Evolutionary conservation across 2,329 filamentous ascomycete species (phyloP).

Genomic region (Neurospora sp.): DNA sequence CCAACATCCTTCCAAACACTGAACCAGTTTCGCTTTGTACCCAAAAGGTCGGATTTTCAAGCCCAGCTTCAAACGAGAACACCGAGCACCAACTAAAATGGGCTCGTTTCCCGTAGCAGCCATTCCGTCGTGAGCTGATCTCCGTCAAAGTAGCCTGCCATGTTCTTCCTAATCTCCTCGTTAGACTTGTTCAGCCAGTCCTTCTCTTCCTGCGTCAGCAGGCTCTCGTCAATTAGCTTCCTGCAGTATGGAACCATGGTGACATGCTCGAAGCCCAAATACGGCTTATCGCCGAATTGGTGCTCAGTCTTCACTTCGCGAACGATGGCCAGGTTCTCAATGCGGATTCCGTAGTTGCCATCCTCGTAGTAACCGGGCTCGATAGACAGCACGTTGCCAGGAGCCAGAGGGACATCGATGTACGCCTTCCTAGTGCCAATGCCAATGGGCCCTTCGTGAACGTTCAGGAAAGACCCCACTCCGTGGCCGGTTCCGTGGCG

Average conservation of each 20-base stretch:
- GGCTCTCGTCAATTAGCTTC: conserved; percentile 67
- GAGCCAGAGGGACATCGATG: conserved; percentile 75
- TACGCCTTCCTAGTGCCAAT: conserved; percentile 90
- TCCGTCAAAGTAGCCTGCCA: conserved; percentile 61
- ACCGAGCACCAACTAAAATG: conserved; percentile 30
- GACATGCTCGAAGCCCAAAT: conserved; percentile 90
- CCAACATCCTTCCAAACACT: neutral
- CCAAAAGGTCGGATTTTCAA: neutral
- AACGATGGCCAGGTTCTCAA: conserved; percentile 92
- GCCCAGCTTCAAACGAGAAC: neutral
- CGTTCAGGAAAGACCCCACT: conserved; percentile 89
- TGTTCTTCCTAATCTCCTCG: conserved; percentile 71
- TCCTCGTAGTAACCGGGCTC: conserved; percentile 98
- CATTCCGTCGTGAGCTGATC: conserved; percentile 66
- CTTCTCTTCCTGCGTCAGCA: conserved; percentile 68
- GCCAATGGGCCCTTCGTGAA: conserved; percentile 94
- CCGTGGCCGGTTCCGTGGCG: conserved; percentile 94
- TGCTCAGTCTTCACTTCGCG: conserved; percentile 79
- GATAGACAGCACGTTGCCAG: conserved; percentile 94
- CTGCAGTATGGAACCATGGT: conserved; percentile 94
- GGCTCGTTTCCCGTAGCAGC: conserved; percentile 78
- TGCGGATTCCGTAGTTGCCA: conserved; percentile 85
- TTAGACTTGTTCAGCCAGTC: conserved; percentile 85
- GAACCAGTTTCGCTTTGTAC: neutral
- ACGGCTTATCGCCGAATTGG: conserved; percentile 88